A percentile compares a stretch with the other conserved stretches of the same genome.
Evolutionary conservation across 106 monocot genomes (phyloP).

Genomic region (Amphibolis antarctica): DNA sequence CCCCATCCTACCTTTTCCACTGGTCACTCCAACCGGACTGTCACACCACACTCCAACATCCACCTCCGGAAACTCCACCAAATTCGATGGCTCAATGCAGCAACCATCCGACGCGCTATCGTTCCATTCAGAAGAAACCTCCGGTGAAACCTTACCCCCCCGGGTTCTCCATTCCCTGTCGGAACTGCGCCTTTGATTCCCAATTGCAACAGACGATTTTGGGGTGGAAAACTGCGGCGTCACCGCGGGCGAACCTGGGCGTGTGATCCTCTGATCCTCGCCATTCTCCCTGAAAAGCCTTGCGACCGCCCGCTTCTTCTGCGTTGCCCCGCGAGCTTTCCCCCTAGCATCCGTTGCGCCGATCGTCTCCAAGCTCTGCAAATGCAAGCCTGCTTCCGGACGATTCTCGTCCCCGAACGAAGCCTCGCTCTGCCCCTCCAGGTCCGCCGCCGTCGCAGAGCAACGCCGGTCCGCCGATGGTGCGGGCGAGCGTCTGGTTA

Average conservation of each 20-base stretch:
- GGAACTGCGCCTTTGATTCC: not conserved
- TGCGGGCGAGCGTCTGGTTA: not conserved
- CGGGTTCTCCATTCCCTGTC: not conserved
- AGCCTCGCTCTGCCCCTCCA: slow-evolving; percentile 12
- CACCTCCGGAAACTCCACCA: slow-evolving; percentile 15
- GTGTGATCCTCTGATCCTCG: not conserved
- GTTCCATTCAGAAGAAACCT: not conserved
- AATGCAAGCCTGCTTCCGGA: not conserved
- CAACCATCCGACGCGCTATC: not conserved
- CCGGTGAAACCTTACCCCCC: not conserved
- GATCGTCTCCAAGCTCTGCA: slow-evolving; percentile 23
- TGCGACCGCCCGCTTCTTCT: slow-evolving; percentile 15
- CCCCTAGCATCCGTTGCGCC: not conserved
- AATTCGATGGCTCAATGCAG: slow-evolving; percentile 12
- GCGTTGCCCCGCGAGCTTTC: not conserved
- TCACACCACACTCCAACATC: slow-evolving; percentile 51
- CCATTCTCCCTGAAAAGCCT: slow-evolving; percentile 31
- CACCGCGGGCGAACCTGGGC: not conserved
- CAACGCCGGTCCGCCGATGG: slow-evolving; percentile 2
- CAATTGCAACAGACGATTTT: not conserved
- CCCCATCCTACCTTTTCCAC: slow-evolving; percentile 10
- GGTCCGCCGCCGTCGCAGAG: not conserved
- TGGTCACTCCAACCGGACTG: slow-evolving; percentile 29
- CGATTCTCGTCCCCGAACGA: slow-evolving; percentile 46
- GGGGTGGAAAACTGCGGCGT: not conserved